phyloP scores from a whole-genome alignment of 805 yeast genomes.

The Candida insectalens region DNA sequence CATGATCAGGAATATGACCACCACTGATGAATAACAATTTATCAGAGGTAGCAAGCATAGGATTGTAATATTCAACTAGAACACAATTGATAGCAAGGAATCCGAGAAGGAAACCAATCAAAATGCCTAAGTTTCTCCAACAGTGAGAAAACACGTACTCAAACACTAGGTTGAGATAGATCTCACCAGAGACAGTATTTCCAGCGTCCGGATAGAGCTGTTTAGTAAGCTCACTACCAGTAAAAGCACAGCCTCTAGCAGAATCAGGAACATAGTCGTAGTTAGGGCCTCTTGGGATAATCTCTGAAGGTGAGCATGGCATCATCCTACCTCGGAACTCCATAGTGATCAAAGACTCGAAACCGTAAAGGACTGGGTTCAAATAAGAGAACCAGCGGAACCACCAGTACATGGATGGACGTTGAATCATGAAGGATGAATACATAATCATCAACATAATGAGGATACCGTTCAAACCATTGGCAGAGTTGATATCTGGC shows the following conservation, averaged over 20 bases:
- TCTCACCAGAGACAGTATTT: conserved; percentile 39
- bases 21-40: conserved; percentile 21
- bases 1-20: conserved; percentile 8
- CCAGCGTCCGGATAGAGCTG: conserved; percentile 18
- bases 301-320: conserved; percentile 32
- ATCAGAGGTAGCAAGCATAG: conserved; percentile 24
- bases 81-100: conserved; percentile 24
- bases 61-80: conserved; percentile 23
- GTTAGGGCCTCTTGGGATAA: conserved; percentile 46
- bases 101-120: conserved; percentile 31
- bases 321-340: conserved; percentile 49
- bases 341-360: conserved; percentile 44
- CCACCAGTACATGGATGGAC: conserved; percentile 52
- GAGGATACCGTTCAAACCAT: conserved; percentile 48
- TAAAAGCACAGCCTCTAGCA: conserved; percentile 40
- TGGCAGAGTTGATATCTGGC: conserved; percentile 43
- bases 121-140: conserved; percentile 72
- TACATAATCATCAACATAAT: conserved; percentile 44
- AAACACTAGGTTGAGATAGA: conserved; percentile 35
- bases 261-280: conserved; percentile 31
- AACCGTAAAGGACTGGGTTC: conserved; percentile 38
- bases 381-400: conserved; percentile 44
- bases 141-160: conserved; percentile 46
- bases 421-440: conserved; percentile 58
- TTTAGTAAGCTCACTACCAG: conserved; percentile 32